Base-by-base conservation (phyloP, 2,329 filamentous ascomycete species). In the Lojkania enalia region DNA sequence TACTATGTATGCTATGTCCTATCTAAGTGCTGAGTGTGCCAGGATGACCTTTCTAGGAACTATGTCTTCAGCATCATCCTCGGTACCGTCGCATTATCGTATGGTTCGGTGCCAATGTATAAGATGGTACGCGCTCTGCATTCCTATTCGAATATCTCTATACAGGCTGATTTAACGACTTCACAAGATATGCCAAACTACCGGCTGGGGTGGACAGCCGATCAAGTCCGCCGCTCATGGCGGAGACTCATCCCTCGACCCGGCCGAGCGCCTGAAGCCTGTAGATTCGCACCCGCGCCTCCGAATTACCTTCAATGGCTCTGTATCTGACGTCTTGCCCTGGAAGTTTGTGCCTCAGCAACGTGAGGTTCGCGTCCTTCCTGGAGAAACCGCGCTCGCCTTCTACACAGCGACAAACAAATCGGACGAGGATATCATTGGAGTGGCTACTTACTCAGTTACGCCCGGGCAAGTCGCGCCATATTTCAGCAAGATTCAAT, bases 401-500 rank as follows among this genome's bases (percentile, higher is more conserved):
- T 99, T 99, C 71, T 99, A 96, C 74, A 99, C 90, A 5, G 94
- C 94, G 11, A 96, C 90, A 44, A 99, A 99, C 75, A 86, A 83
- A 54, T 89, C 88, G 49, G 82, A 88, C 52, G 83, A 87, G 54
- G 95, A 99, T 74, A 97, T 99, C 60, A 97, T 99, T 63, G 94
- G 94, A 36, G 91, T 99, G 32, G 94, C 94, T 9, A 99, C 94
- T 5, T 99, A 99, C 73, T 95, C 89, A 64, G 95, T 99, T 20
- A 96, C 92, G 2, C 94, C 94, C 0, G 94, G 84, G 3, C 94
- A 99, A 73, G 91, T 95, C 33, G 92, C 94, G 32, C 91, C 90
- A 1, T 99, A 99, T 71, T 99, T 99, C 67, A 95, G 88, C 81
- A 99, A 99, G 80, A 99, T 99, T 35, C 94, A 99, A 72, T 99